Evolutionary conservation across 805 yeast species (phyloP).

Genomic region (Starmerella riodocensis): DNA sequence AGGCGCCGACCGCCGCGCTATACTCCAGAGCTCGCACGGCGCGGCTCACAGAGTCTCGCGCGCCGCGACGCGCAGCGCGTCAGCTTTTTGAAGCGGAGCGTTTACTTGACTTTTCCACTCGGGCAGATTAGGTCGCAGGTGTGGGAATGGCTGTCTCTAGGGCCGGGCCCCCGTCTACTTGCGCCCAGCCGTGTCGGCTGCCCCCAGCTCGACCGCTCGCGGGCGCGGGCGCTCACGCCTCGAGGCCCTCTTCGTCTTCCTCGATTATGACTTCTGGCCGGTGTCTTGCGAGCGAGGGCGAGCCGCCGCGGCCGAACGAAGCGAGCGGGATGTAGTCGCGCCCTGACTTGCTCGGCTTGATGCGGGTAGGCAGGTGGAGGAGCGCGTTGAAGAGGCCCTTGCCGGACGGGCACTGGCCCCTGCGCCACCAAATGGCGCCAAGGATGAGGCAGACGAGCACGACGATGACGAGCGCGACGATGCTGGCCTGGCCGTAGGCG

Average conservation of each 20-base stretch:
- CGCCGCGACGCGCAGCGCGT: too few relatives aligned
- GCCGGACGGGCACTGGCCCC: constrained; percentile 16
- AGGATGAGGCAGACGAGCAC: constrained; percentile 19
- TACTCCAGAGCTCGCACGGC: too few relatives aligned
- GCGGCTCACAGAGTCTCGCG: too few relatives aligned
- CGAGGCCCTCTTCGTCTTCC: constrained; percentile 20
- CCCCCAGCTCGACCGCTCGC: too few relatives aligned
- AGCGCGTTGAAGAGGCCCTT: constrained; percentile 17
- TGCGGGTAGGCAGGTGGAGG: constrained; percentile 14
- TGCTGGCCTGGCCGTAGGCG: constrained; percentile 31
- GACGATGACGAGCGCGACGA: constrained; percentile 28
- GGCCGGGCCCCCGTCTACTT: too few relatives aligned
- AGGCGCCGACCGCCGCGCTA: too few relatives aligned
- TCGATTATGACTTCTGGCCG: constrained; percentile 20
- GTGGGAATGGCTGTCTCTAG: not conserved
- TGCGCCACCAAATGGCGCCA: constrained; percentile 17
- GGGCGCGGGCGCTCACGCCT: too few relatives aligned
- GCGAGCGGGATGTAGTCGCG: constrained; percentile 17
- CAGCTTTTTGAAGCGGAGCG: too few relatives aligned
- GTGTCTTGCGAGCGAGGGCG: not conserved
- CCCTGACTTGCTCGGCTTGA: not conserved
- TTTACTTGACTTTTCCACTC: too few relatives aligned
- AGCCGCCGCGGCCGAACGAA: constrained; percentile 6
- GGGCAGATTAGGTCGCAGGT: too few relatives aligned
- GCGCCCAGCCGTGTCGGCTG: too few relatives aligned